Evolutionary conservation across 2,329 filamentous ascomycete genomes (phyloP).

Genomic region (Cordyceps pruinosa): DNA sequence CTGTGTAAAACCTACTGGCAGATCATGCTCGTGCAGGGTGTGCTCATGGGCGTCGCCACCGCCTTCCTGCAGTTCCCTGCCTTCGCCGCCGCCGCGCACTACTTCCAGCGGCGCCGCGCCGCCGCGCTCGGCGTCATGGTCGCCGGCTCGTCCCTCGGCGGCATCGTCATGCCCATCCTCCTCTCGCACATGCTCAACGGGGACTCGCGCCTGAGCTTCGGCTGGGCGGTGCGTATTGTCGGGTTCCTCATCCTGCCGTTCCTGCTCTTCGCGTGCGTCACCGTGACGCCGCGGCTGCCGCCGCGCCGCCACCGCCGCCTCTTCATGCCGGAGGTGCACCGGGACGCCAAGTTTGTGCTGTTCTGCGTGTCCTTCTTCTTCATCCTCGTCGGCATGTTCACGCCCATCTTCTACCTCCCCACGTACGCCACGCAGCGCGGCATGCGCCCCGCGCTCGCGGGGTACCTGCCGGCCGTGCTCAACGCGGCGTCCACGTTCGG

Average conservation of each 20-base stretch:
- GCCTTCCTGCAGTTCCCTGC: conserved; percentile 48
- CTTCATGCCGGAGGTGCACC: conserved; percentile 15
- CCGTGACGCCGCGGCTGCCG: conserved; percentile 48
- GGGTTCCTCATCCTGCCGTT: conserved; percentile 43
- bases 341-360: conserved; percentile 27
- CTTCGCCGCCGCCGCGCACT: conserved; percentile 69
- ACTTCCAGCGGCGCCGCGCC: conserved; percentile 66
- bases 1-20: conserved; percentile 46
- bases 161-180: conserved; percentile 54
- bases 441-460: conserved; percentile 30
- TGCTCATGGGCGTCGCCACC: conserved; percentile 49
- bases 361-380: conserved; percentile 56
- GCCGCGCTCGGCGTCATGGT: conserved; percentile 77
- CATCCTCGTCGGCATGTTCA: conserved; percentile 55
- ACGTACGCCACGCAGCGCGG: conserved; percentile 53
- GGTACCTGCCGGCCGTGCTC: conserved; percentile 71
- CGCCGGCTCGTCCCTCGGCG: conserved; percentile 62
- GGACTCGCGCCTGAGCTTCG: conserved; percentile 40
- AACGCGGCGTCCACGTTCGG: conserved; percentile 75
- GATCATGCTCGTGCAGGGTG: conserved; percentile 46
- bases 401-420: conserved; percentile 71
- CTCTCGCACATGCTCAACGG: conserved; percentile 38
- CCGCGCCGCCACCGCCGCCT: conserved; percentile 24
- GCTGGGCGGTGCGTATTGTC: conserved; percentile 43
- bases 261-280: conserved; percentile 39